Conservation (phyloP, 2,329 filamentous ascomycete species). For the Hirsutella thompsonii region DNA sequence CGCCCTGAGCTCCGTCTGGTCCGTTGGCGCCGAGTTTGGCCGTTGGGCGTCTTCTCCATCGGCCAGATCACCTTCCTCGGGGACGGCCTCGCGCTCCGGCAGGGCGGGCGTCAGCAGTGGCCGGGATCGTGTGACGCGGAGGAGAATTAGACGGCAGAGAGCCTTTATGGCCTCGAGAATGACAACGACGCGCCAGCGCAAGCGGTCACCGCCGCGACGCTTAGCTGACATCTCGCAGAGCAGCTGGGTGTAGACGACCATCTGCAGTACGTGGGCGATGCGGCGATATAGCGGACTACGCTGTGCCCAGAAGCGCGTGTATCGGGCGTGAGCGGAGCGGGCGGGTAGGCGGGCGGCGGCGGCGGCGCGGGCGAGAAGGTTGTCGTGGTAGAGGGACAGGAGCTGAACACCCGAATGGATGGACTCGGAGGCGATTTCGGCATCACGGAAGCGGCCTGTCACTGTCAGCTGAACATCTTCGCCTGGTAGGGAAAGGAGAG, state of each 20-base stretch:
- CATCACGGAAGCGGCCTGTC: constrained; percentile 70
- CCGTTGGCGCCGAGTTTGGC: constrained; percentile 23
- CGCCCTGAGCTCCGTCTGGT: not conserved
- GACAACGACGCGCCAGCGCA: constrained; percentile 79
- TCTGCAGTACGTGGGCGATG: constrained; percentile 70
- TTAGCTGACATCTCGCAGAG: constrained; percentile 97
- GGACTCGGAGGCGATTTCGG: constrained; percentile 88
- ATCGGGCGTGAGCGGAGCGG: constrained; percentile 46
- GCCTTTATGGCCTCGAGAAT: constrained; percentile 79
- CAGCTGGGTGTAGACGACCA: constrained; percentile 89
- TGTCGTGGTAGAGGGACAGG: constrained; percentile 86
- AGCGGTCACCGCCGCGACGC: constrained; percentile 62
- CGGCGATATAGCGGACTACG: constrained; percentile 61
- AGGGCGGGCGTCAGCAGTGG: constrained; percentile 73
- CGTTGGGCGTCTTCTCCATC: constrained; percentile 30
- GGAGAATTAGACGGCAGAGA: constrained; percentile 64
- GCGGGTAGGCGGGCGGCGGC: constrained; percentile 36
- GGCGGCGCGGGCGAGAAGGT: constrained; percentile 57
- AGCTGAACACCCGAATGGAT: constrained; percentile 82
- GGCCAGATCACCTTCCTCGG: constrained; percentile 29
- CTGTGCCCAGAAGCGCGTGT: constrained; percentile 54
- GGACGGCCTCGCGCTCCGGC: constrained; percentile 73
- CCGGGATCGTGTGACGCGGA: constrained; percentile 71
- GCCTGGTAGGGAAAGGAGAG: no score
- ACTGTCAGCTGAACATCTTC: no score